phyloP scores from a whole-genome alignment of 805 yeast genomes.

The Candida adriatica region DNA sequence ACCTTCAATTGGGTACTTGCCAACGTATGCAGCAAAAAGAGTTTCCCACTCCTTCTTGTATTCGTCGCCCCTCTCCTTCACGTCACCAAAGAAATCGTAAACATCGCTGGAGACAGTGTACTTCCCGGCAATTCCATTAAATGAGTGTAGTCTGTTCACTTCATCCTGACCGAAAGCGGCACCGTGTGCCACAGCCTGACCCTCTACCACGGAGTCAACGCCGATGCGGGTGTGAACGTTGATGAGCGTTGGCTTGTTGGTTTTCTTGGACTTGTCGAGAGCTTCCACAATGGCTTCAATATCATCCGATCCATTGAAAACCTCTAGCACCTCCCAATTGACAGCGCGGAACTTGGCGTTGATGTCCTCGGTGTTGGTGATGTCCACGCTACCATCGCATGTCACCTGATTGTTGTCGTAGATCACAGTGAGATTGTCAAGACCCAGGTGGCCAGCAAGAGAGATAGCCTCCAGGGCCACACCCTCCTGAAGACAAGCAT shows the following conservation, averaged over 20 bases:
- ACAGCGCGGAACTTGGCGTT: conserved; percentile 75
- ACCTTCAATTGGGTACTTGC: conserved; percentile 69
- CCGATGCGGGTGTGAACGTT: conserved; percentile 89
- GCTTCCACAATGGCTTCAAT: conserved; percentile 63
- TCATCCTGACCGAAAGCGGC: conserved; percentile 92
- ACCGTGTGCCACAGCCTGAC: conserved; percentile 93
- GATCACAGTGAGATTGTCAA: conserved; percentile 87
- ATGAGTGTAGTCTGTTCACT: conserved; percentile 72
- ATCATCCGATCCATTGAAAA: conserved; percentile 75
- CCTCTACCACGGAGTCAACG: conserved; percentile 76
- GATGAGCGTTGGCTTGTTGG: conserved; percentile 84
- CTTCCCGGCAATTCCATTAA: conserved; percentile 72
- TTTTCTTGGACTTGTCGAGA: conserved; percentile 71
- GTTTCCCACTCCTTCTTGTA: conserved; percentile 67
- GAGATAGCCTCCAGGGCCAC: conserved; percentile 90
- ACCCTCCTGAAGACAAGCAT: conserved; percentile 98
- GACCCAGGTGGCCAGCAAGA: conserved; percentile 89
- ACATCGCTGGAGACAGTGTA: conserved; percentile 83
- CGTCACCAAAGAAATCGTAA: conserved; percentile 52
- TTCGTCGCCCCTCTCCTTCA: conserved; percentile 55
- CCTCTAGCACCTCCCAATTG: conserved; percentile 84
- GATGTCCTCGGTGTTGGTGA: conserved; percentile 92
- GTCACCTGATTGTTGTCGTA: conserved; percentile 96
- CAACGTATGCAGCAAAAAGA: conserved; percentile 50
- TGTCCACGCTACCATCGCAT: conserved; percentile 85